Percentiles rank a stretch among this genome's conserved stretches.
Evolutionary conservation across 1,139 yeast species (phyloP).

Genomic region (Yarrowia galli): DNA sequence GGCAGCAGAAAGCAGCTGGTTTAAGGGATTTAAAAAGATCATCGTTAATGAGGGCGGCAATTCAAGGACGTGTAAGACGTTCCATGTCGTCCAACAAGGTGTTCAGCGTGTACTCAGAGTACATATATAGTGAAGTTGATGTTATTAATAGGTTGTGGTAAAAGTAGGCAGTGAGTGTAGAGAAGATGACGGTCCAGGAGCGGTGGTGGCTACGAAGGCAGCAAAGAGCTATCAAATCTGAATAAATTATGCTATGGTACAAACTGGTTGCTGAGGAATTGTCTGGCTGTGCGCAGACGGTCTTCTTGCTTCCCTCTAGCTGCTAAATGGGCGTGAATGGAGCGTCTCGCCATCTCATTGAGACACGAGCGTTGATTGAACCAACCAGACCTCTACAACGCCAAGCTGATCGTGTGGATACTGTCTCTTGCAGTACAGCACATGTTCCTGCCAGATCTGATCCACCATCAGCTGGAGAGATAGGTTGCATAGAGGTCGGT

Average conservation of each 20-base stretch:
- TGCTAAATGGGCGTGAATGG: not conserved
- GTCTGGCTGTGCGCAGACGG: not conserved
- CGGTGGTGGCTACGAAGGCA: no score
- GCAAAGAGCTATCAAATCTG: not conserved
- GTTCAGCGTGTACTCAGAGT: not conserved
- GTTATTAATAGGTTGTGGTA: not conserved
- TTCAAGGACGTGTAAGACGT: not conserved
- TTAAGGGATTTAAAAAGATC: conserved; percentile 1
- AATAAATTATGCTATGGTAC: conserved; percentile 19
- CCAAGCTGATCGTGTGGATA: no score
- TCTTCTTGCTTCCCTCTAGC: not conserved
- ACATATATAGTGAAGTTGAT: conserved; percentile 20
- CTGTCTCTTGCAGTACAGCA: no score
- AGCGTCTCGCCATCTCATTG: no score
- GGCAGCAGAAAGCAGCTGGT: conserved; percentile 49
- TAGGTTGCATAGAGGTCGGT: no score
- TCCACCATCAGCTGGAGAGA: no score
- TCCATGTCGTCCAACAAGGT: not conserved
- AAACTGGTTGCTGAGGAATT: not conserved
- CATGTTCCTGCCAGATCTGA: no score
- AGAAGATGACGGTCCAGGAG: no score
- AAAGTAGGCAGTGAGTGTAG: no score
- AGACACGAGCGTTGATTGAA: no score
- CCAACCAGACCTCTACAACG: no score
- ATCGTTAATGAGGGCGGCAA: not conserved